Evolutionary conservation across 2,329 filamentous ascomycete species (phyloP).

Genomic region (Aspergillus alliaceus): DNA sequence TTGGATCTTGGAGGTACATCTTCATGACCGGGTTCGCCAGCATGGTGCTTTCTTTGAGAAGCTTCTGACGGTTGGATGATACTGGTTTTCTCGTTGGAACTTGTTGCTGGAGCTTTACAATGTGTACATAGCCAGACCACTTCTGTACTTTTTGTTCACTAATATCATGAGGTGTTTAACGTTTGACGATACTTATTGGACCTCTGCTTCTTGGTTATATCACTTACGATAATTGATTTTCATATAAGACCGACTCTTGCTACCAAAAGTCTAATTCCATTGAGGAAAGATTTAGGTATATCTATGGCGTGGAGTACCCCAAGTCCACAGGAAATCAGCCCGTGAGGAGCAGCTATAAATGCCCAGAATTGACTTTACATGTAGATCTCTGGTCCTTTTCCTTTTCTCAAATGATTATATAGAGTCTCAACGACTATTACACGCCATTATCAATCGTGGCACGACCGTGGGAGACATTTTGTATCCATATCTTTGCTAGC

Average conservation of each 20-base stretch:
- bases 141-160: too few species aligned
- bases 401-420: background rate
- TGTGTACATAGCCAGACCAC: too few species aligned
- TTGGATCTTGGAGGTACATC: slow-evolving; percentile 55
- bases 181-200: background rate
- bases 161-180: background rate
- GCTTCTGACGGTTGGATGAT: slow-evolving; percentile 27
- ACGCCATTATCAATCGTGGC: background rate
- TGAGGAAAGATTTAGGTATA: background rate
- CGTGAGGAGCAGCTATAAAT: too few species aligned
- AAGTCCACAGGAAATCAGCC: background rate
- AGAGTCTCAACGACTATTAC: background rate
- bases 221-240: background rate
- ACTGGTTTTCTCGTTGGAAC: background rate
- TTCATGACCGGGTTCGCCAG: slow-evolving; percentile 40
- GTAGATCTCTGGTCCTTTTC: background rate
- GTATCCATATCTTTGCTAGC: background rate
- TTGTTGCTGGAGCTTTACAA: too few species aligned
- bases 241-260: too few species aligned
- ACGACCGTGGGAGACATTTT: background rate
- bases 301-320: background rate
- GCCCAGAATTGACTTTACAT: background rate
- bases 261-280: background rate
- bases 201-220: background rate
- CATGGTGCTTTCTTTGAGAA: slow-evolving; percentile 48